Evolutionary conservation across 768 basidiomycete genomes (phyloP).

Genomic region (Scleroderma citrinum): DNA sequence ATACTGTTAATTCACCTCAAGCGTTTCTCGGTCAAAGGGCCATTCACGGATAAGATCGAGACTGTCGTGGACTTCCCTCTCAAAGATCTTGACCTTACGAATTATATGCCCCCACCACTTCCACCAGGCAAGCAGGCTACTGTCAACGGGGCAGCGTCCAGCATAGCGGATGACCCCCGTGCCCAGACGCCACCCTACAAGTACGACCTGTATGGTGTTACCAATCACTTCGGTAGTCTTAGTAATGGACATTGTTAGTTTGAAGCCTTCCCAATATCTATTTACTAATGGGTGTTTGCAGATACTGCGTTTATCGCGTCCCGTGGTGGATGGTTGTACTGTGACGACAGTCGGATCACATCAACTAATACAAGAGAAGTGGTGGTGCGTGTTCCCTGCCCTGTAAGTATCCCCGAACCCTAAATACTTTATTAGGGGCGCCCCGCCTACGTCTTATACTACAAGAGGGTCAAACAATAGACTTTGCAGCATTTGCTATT

Average conservation of each 20-base stretch:
- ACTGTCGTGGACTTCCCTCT: constrained; percentile 89
- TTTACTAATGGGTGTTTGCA: constrained; percentile 23
- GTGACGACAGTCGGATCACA: constrained; percentile 88
- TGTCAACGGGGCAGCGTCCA: constrained; percentile 29
- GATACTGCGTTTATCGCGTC: constrained; percentile 93
- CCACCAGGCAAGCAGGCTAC: constrained; percentile 55
- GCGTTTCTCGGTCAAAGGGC: constrained; percentile 85
- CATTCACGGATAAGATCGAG: constrained; percentile 95
- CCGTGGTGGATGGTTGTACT: constrained; percentile 84
- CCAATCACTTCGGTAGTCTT: constrained; percentile 92
- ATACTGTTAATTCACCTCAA: constrained; percentile 90
- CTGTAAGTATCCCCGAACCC: background rate
- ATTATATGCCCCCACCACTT: constrained; percentile 80
- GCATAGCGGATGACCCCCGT: constrained; percentile 60
- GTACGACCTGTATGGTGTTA: constrained; percentile 94
- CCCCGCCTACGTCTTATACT: constrained; percentile 77
- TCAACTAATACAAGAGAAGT: constrained; percentile 72
- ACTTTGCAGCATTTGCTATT: background rate
- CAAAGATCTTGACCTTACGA: constrained; percentile 55
- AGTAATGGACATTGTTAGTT: constrained; percentile 93
- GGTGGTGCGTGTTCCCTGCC: constrained; percentile 51
- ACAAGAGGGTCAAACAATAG: constrained; percentile 49
- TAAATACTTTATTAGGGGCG: constrained; percentile 43
- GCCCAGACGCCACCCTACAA: constrained; percentile 81
- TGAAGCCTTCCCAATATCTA: background rate